These are phyloP conservation scores for Dillenia suffruticosa DNA, from an alignment of 164 flowering plant species.

Conservation along the genomic window DNA sequence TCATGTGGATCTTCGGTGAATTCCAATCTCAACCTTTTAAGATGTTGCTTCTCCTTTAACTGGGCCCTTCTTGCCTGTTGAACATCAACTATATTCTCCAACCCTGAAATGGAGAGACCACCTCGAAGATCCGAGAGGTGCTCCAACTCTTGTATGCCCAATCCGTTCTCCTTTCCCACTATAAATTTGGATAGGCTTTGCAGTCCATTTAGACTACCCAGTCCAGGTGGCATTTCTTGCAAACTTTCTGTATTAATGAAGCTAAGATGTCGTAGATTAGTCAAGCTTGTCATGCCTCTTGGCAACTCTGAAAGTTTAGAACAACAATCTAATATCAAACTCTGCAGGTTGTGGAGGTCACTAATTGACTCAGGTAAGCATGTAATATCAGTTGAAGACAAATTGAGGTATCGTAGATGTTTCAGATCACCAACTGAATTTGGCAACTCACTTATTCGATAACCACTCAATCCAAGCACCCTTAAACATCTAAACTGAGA, in stretches of 20 bases:
- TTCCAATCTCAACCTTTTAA: constrained; percentile 5
- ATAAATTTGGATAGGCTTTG: constrained; percentile 5
- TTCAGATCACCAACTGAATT: neutral
- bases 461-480: neutral
- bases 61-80: constrained; percentile 2
- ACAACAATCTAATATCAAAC: neutral
- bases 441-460: neutral
- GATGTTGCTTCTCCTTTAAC: constrained; percentile 9
- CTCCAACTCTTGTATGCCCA: constrained; percentile 8
- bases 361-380: constrained; percentile 4
- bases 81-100: constrained; percentile 6
- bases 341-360: constrained; percentile 6
- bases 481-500: neutral
- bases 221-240: neutral
- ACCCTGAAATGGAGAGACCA: neutral
- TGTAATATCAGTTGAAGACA: neutral
- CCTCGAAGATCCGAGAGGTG: constrained; percentile 5
- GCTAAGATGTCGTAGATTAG: constrained; percentile 1
- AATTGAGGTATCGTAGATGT: neutral
- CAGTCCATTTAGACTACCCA: constrained; percentile 4
- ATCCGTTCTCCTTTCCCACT: constrained; percentile 1
- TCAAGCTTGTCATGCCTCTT: neutral
- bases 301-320: neutral
- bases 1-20: neutral
- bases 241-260: neutral